Percentiles rank a stretch among this genome's conserved stretches.
Conservation (phyloP, 768 basidiomycete species). For the Suillus clintonianus region DNA sequence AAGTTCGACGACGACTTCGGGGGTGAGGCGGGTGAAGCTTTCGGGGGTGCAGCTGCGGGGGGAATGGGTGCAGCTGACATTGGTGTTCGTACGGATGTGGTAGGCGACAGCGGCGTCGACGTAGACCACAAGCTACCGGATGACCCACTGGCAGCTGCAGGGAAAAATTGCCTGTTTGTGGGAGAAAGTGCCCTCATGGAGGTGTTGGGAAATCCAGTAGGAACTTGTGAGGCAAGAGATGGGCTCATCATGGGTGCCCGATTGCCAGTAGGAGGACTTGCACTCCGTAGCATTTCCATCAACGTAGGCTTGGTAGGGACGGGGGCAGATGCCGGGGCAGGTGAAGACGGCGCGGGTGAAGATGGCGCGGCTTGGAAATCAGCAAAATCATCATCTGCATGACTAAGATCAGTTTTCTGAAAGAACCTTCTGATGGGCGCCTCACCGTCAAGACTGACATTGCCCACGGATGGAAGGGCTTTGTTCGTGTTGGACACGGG, state of each 20-base stretch:
- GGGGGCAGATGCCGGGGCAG: slow-evolving; percentile 25
- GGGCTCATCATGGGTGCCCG: slow-evolving; percentile 15
- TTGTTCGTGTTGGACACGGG: slow-evolving; percentile 24
- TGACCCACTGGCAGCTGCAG: slow-evolving; percentile 16
- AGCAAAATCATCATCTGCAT: slow-evolving; percentile 76
- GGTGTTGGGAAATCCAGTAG: slow-evolving; percentile 17
- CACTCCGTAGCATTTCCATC: slow-evolving; percentile 47
- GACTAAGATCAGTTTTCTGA: slow-evolving; percentile 11
- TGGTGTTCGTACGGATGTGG: slow-evolving; percentile 14
- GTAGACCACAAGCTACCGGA: slow-evolving; percentile 26
- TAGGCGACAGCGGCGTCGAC: slow-evolving; percentile 28
- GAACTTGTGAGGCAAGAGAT: slow-evolving; percentile 11
- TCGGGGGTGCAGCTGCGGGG: slow-evolving; percentile 17
- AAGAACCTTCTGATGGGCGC: not conserved
- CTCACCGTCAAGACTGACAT: slow-evolving; percentile 28
- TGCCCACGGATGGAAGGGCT: slow-evolving; percentile 29
- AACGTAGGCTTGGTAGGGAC: slow-evolving; percentile 42
- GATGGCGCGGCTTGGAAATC: slow-evolving; percentile 81
- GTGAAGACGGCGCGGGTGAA: slow-evolving; percentile 16
- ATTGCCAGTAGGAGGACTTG: slow-evolving; percentile 30
- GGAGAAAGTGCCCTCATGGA: slow-evolving; percentile 27
- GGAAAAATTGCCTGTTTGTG: slow-evolving; percentile 22
- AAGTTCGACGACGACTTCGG: slow-evolving; percentile 59
- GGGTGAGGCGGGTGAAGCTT: slow-evolving; percentile 33
- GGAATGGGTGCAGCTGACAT: slow-evolving; percentile 16